Percentiles rank a stretch among this genome's conserved stretches.
Evolutionary conservation across 2,329 filamentous ascomycete genomes (phyloP).

Genomic region (Knufia fluminis): DNA sequence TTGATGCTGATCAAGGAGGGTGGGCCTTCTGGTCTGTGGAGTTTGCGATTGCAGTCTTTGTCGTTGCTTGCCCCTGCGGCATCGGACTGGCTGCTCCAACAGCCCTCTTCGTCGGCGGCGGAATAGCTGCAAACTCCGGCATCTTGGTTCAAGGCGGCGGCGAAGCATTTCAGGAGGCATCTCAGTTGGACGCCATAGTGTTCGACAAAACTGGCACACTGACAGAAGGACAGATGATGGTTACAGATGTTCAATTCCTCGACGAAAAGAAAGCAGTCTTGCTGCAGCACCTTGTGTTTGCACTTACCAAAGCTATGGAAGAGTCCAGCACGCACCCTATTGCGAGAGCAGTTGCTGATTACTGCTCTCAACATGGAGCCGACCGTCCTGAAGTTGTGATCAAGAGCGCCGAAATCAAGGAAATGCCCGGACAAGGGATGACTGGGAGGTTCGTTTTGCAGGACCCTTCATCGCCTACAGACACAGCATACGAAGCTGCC

Average conservation of each 20-base stretch:
- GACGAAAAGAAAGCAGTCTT: slow-evolving; percentile 23
- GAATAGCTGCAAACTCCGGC: slow-evolving; percentile 67
- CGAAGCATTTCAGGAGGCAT: slow-evolving; percentile 77
- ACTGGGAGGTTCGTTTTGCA: slow-evolving; percentile 40
- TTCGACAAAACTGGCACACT: slow-evolving; percentile 87
- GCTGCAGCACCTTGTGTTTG: slow-evolving; percentile 29
- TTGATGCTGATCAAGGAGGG: slow-evolving; percentile 38
- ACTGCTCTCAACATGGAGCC: slow-evolving; percentile 29
- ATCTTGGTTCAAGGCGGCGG: slow-evolving; percentile 78
- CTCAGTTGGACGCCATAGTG: slow-evolving; percentile 65
- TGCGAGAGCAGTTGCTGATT: slow-evolving; percentile 44
- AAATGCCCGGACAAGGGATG: slow-evolving; percentile 50
- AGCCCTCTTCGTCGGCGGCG: slow-evolving; percentile 71
- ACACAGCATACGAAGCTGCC: slow-evolving; percentile 36
- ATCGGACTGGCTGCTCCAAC: slow-evolving; percentile 75
- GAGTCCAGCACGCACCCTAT: slow-evolving; percentile 52
- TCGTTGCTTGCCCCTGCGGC: slow-evolving; percentile 78
- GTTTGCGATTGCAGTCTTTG: slow-evolving; percentile 74
- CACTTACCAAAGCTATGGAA: slow-evolving; percentile 43
- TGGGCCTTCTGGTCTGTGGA: slow-evolving; percentile 48
- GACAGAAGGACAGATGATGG: slow-evolving; percentile 52
- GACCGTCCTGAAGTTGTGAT: slow-evolving; percentile 18
- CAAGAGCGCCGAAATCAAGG: slow-evolving; percentile 36
- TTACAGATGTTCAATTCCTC: slow-evolving; percentile 43
- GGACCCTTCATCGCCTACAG: slow-evolving; percentile 13